These are phyloP conservation scores for Quercus lobata DNA, from an alignment of 331 rosid genomes.

Conservation along the genomic window DNA sequence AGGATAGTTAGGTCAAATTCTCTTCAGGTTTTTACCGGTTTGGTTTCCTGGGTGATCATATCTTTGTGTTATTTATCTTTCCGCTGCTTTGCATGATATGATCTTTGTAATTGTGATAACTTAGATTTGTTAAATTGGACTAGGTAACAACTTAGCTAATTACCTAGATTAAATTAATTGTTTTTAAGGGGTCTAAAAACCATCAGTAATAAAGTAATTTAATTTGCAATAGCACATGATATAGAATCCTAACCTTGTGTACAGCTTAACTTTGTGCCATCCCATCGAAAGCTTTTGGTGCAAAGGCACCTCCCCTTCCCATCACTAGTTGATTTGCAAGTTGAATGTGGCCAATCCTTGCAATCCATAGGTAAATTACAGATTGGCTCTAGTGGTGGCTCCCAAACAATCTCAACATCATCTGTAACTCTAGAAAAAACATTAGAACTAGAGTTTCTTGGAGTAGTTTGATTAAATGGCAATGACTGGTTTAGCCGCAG, in stretches of 20 bases:
- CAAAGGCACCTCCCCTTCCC: constrained; percentile 27
- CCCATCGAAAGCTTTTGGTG: constrained; percentile 23
- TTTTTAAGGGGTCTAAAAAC: too few relatives aligned
- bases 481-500: neutral
- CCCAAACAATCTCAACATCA: constrained; percentile 28
- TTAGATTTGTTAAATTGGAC: too few relatives aligned
- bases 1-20: too few relatives aligned
- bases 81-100: too few relatives aligned
- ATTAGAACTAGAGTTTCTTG: neutral
- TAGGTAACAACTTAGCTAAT: too few relatives aligned
- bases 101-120: too few relatives aligned
- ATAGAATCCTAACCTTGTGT: constrained; percentile 17
- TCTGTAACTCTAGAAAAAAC: neutral
- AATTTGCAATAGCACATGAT: neutral
- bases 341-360: constrained; percentile 35
- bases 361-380: constrained; percentile 20
- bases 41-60: too few relatives aligned
- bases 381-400: constrained; percentile 18
- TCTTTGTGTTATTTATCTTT: too few relatives aligned
- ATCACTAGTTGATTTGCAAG: neutral
- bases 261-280: constrained; percentile 13
- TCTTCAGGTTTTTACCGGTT: too few relatives aligned
- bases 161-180: too few relatives aligned
- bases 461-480: constrained; percentile 14
- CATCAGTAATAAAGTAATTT: neutral